Evolutionary conservation across 1,284 basidiomycete species (phyloP).

Genomic region (Irpex sp.): DNA sequence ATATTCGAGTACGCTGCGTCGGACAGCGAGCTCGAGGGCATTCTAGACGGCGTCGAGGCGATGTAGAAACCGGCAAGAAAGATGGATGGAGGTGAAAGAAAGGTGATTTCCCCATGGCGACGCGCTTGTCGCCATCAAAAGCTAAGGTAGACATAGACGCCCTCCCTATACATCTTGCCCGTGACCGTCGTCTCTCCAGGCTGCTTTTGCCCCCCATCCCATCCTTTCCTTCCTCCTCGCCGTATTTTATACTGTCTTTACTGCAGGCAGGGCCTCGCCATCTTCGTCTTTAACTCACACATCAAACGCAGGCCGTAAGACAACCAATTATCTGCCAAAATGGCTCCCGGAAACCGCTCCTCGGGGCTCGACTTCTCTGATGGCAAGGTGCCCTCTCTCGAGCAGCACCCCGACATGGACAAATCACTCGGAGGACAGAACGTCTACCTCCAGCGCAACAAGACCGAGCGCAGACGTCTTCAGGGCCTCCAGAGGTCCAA

Average conservation of each 20-base stretch:
- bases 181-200: conserved; percentile 11
- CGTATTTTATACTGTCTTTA: conserved; percentile 24
- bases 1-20: neutral
- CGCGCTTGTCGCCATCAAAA: conserved; percentile 9
- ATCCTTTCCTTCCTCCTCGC: conserved; percentile 10
- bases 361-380: conserved; percentile 75
- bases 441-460: conserved; percentile 67
- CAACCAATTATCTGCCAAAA: conserved; percentile 15
- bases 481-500: conserved; percentile 72
- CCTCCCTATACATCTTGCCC: conserved; percentile 4
- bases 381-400: conserved; percentile 43
- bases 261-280: conserved; percentile 48
- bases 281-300: conserved; percentile 18
- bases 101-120: conserved; percentile 10
- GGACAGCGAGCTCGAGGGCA: neutral
- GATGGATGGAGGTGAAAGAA: conserved; percentile 6
- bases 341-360: conserved; percentile 37
- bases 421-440: conserved; percentile 33
- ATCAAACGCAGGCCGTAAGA: conserved; percentile 30
- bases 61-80: conserved; percentile 2
- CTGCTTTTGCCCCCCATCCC: conserved; percentile 15
- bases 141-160: conserved; percentile 1
- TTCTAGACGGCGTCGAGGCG: neutral
- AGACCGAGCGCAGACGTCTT: conserved; percentile 70
- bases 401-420: conserved; percentile 51